A percentile compares a stretch with the other conserved stretches of the same genome.
Evolutionary conservation across 2,329 filamentous ascomycete genomes (phyloP).

Genomic region (Alternaria sp.): DNA sequence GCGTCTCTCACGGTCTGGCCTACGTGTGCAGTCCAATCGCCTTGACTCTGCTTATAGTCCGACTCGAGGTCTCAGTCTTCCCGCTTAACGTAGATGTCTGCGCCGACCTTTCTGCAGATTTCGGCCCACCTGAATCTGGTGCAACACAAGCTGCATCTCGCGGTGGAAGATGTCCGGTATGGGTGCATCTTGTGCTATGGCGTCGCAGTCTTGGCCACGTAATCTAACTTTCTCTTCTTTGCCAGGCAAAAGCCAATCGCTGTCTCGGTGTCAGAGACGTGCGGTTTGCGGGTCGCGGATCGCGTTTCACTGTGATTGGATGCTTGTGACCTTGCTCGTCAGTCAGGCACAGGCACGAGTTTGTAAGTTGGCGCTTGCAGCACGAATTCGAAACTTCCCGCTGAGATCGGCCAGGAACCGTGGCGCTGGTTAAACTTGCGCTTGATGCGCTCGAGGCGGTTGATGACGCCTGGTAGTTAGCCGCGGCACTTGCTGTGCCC

Average conservation of each 20-base stretch:
- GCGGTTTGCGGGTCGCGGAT: conserved; percentile 16
- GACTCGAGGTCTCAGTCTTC: conserved; percentile 44
- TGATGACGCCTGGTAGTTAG: conserved; percentile 36
- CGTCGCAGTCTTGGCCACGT: conserved; percentile 11
- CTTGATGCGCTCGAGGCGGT: conserved; percentile 39
- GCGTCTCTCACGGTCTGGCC: conserved; percentile 44
- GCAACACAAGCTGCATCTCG: conserved; percentile 43
- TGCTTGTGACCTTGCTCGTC: conserved; percentile 26
- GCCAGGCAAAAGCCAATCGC: conserved; percentile 19
- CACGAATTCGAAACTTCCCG: conserved; percentile 29
- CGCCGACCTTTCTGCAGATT: conserved; percentile 49
- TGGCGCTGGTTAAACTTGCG: conserved; percentile 33
- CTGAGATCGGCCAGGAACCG: conserved; percentile 23
- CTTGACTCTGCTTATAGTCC: conserved; percentile 42
- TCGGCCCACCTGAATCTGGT: conserved; percentile 53
- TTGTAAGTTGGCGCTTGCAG: conserved; percentile 12
- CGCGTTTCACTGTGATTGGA: conserved; percentile 28
- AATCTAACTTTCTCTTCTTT: conserved; percentile 1
- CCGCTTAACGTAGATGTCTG: conserved; percentile 46
- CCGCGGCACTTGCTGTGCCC: conserved; percentile 11
- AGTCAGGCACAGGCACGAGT: conserved; percentile 15
- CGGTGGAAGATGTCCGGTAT: conserved; percentile 30
- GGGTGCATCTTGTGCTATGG: conserved; percentile 10
- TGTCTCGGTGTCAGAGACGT: conserved; percentile 25
- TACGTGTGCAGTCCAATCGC: conserved; percentile 35